Percentiles rank a stretch among this genome's conserved stretches.
These are phyloP conservation scores for Ananas comosus DNA, from an alignment of 176 grass and related monocot species.

Conservation along the genomic window DNA sequence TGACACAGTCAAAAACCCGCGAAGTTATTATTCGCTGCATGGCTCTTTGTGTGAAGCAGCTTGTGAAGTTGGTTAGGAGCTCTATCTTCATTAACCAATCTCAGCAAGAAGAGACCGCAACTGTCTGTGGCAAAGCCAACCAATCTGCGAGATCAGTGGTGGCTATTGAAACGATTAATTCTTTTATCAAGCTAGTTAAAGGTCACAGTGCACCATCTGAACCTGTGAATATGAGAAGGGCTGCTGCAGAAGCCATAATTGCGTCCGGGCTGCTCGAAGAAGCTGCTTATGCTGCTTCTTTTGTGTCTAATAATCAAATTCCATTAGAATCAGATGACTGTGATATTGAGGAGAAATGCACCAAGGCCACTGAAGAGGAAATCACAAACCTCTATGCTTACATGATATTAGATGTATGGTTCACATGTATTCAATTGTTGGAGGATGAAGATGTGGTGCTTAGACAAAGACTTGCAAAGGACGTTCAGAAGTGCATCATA, in stretches of 20 bases:
- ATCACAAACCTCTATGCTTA: conserved; percentile 46
- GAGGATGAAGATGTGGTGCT: conserved; percentile 88
- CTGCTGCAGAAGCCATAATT: conserved; percentile 66
- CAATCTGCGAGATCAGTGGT: conserved; percentile 25
- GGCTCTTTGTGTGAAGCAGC: conserved; percentile 77
- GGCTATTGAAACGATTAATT: conserved; percentile 39
- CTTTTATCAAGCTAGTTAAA: conserved; percentile 63
- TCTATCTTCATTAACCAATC: conserved; percentile 22
- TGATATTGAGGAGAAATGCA: conserved; percentile 34
- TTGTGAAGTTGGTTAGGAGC: conserved; percentile 39
- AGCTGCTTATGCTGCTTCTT: conserved; percentile 27
- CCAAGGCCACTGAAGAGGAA: conserved; percentile 28
- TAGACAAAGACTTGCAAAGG: conserved; percentile 63
- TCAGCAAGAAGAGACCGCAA: conserved; percentile 20
- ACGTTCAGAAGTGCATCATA: conserved; percentile 61
- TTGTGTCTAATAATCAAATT: conserved; percentile 35
- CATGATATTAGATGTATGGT: conserved; percentile 83
- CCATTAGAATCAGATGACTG: conserved; percentile 31
- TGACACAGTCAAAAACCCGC: conserved; percentile 60
- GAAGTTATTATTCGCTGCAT: conserved; percentile 85
- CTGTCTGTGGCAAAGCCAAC: conserved; percentile 20
- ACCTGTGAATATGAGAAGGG: conserved; percentile 64
- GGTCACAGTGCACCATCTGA: conserved; percentile 59
- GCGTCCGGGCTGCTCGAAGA: conserved; percentile 75
- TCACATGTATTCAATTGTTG: conserved; percentile 68